Evolutionary conservation across 2,329 filamentous ascomycete species (phyloP).

Genomic region (Colletotrichum brevisporum): DNA sequence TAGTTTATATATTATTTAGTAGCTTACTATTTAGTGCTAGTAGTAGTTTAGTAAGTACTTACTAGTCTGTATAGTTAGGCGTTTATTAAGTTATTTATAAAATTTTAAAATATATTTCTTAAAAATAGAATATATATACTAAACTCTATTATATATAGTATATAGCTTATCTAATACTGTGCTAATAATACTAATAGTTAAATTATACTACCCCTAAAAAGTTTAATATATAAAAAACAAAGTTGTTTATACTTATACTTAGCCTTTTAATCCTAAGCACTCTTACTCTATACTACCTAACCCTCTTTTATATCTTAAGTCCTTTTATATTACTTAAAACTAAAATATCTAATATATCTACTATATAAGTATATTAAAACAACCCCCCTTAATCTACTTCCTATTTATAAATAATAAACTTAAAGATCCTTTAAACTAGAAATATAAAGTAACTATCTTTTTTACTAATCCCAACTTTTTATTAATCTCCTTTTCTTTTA

Average conservation of each 20-base stretch:
- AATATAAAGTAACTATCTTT: slow-evolving; percentile 9
- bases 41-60: background rate
- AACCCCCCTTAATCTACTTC: background rate
- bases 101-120: too few relatives aligned
- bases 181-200: background rate
- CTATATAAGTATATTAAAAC: background rate
- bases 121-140: too few relatives aligned
- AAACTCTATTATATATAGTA: too few relatives aligned
- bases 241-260: background rate
- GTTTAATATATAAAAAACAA: background rate
- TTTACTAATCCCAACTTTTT: slow-evolving; percentile 7
- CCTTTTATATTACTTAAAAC: background rate
- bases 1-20: background rate
- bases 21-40: background rate
- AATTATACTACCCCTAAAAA: background rate
- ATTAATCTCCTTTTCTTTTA: slow-evolving; percentile 1
- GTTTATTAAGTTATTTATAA: too few relatives aligned
- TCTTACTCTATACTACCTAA: background rate
- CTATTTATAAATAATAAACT: background rate
- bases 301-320: background rate
- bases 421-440: slow-evolving; percentile 1
- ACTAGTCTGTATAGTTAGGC: too few relatives aligned
- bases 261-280: background rate
- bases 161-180: background rate
- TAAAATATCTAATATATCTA: background rate